Evolutionary conservation across 805 yeast species (phyloP).

Genomic region (Wickerhamomyces tratensis): DNA sequence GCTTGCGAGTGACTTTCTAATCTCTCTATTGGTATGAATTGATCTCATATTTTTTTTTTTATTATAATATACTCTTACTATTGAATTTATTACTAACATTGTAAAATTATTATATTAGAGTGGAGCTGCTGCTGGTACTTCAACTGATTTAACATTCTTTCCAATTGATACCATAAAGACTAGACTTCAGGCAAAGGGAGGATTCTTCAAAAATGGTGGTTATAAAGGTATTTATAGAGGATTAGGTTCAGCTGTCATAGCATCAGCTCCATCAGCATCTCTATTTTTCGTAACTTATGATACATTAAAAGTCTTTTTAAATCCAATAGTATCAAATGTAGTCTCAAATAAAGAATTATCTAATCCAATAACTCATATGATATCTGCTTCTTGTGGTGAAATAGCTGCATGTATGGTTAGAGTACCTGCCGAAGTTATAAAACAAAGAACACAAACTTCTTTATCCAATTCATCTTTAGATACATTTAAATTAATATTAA

Average conservation of each 20-base stretch:
- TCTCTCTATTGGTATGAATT: no score
- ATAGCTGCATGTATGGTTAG: conserved; percentile 87
- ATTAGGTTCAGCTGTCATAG: conserved; percentile 85
- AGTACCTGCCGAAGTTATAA: conserved; percentile 95
- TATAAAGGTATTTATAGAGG: conserved; percentile 89
- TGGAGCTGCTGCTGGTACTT: conserved; percentile 95
- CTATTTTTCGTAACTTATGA: conserved; percentile 82
- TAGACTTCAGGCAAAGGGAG: conserved; percentile 90
- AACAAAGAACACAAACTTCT: conserved; percentile 86
- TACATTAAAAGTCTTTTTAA: conserved; percentile 42
- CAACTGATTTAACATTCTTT: conserved; percentile 89
- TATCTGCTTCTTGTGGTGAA: conserved; percentile 84
- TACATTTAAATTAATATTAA: conserved; percentile 53
- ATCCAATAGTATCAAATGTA: conserved; percentile 23
- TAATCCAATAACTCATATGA: conserved; percentile 61
- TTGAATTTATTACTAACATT: not conserved
- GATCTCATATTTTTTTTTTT: no score
- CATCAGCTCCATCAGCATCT: conserved; percentile 87
- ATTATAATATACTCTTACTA: no score
- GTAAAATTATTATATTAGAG: conserved; percentile 24
- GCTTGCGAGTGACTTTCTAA: no score
- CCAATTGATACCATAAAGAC: conserved; percentile 96
- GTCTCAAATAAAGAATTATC: conserved; percentile 17
- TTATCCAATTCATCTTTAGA: conserved; percentile 45
- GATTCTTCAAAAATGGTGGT: conserved; percentile 89